phyloP scores from a whole-genome alignment of 495 filamentous ascomycete species.

The Clavariopsis aquatica region DNA sequence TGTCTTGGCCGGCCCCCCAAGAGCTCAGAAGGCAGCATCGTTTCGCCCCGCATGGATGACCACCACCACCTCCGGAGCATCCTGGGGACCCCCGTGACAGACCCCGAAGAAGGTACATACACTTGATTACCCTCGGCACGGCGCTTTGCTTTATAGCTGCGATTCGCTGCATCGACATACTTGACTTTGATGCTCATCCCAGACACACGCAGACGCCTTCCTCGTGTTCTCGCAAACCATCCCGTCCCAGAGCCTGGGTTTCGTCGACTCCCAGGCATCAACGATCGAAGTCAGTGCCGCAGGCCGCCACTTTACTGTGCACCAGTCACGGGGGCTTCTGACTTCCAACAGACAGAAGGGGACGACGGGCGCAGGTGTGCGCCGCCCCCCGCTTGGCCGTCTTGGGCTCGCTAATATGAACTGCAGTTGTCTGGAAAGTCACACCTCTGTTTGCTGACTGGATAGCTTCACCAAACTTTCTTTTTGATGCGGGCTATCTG shows the following conservation, averaged over 20 bases:
- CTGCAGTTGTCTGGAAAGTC: constrained; percentile 83
- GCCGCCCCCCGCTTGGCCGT: constrained; percentile 7
- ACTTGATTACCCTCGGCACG: background rate
- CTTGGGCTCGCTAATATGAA: constrained; percentile 22
- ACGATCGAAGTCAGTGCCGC: constrained; percentile 68
- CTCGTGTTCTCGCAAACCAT: constrained; percentile 76
- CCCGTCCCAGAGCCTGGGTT: constrained; percentile 78
- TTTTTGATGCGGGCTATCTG: constrained; percentile 63
- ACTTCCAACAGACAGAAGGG: constrained; percentile 75
- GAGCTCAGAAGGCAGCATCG: background rate
- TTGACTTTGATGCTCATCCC: constrained; percentile 1
- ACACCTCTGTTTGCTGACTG: constrained; percentile 84
- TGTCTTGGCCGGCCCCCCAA: too few species aligned
- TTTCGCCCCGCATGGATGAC: constrained; percentile 42
- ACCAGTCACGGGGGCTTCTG: constrained; percentile 82
- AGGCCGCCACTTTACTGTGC: constrained; percentile 70
- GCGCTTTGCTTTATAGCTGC: background rate
- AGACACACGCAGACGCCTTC: constrained; percentile 72
- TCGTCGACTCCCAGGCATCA: constrained; percentile 69
- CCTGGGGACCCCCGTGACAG: constrained; percentile 40
- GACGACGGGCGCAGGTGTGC: constrained; percentile 85
- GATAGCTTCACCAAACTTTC: constrained; percentile 65
- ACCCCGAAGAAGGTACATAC: constrained; percentile 44
- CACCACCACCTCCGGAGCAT: constrained; percentile 33
- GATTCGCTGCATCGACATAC: background rate